Conservation (phyloP, 768 basidiomycete genomes). For the Collybia mongolica region DNA sequence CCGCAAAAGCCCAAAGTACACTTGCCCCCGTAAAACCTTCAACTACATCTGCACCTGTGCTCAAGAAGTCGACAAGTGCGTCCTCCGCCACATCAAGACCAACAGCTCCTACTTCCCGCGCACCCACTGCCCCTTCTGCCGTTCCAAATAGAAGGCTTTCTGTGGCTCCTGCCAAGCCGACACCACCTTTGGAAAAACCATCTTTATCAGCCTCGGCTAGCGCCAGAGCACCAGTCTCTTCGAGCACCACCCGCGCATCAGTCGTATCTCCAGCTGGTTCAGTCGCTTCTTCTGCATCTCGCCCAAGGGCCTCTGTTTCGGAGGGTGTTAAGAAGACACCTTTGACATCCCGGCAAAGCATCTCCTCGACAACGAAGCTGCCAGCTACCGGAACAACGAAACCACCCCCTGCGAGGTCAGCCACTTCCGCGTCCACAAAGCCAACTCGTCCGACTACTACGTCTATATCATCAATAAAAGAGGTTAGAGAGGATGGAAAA, state of each 20-base stretch:
- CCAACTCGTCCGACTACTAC: slow-evolving; percentile 41
- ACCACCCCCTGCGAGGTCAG: slow-evolving; percentile 24
- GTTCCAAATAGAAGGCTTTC: slow-evolving; percentile 43
- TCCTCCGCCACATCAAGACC: slow-evolving; percentile 38
- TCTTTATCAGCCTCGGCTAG: slow-evolving; percentile 39
- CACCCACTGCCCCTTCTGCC: slow-evolving; percentile 31
- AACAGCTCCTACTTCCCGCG: slow-evolving; percentile 28
- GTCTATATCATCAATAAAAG: slow-evolving; percentile 76
- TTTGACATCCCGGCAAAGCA: slow-evolving; percentile 39
- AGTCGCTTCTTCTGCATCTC: slow-evolving; percentile 41
- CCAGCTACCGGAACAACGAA: slow-evolving; percentile 30
- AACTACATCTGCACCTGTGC: slow-evolving; percentile 21
- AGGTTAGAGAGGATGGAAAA: slow-evolving; percentile 63
- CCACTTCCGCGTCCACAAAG: slow-evolving; percentile 34
- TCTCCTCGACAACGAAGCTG: slow-evolving; percentile 34
- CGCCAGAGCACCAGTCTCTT: slow-evolving; percentile 32
- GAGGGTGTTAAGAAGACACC: slow-evolving; percentile 59
- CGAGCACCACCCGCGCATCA: slow-evolving; percentile 41
- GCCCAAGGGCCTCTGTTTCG: slow-evolving; percentile 68
- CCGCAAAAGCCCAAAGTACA: slow-evolving; percentile 37
- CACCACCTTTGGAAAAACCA: slow-evolving; percentile 29
- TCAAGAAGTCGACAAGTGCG: slow-evolving; percentile 37
- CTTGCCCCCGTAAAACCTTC: background rate
- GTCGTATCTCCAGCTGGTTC: slow-evolving; percentile 59
- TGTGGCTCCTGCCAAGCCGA: slow-evolving; percentile 36